These are phyloP conservation scores for Adansonia digitata DNA, from an alignment of 345 rosid species.

Conservation along the genomic window DNA sequence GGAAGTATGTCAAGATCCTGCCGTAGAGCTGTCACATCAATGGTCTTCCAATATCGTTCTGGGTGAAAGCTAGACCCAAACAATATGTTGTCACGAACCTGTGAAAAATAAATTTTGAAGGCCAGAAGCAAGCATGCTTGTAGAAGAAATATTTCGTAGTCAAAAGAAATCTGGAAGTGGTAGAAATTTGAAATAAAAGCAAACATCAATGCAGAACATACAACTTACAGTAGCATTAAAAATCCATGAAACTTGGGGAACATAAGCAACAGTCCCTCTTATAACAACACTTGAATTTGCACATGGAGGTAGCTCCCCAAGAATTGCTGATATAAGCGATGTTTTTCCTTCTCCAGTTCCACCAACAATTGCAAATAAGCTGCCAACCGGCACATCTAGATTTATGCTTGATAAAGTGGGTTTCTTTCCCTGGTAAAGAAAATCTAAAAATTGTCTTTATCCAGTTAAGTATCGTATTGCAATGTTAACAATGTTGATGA, in stretches of 20 bases:
- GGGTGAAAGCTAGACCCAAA: constrained; percentile 70
- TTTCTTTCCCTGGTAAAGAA: constrained; percentile 45
- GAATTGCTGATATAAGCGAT: constrained; percentile 85
- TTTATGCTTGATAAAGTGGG: constrained; percentile 66
- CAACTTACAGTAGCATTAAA: constrained; percentile 88
- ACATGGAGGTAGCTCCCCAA: constrained; percentile 71
- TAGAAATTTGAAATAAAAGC: neutral
- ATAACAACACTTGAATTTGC: constrained; percentile 51
- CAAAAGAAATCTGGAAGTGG: constrained; percentile 1
- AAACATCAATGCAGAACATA: neutral
- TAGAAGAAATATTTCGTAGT: neutral
- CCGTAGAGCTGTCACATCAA: constrained; percentile 69
- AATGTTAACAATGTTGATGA: neutral
- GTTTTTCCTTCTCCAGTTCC: constrained; percentile 98
- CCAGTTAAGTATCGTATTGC: neutral
- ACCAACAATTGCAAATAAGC: constrained; percentile 85
- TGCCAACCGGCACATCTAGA: constrained; percentile 69
- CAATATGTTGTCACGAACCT: constrained; percentile 87
- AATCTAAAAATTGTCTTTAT: neutral
- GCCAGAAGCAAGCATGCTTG: neutral
- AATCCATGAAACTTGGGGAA: constrained; percentile 97
- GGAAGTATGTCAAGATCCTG: constrained; percentile 84
- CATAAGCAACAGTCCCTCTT: constrained; percentile 89
- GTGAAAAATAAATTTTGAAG: constrained; percentile 14
- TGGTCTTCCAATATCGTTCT: constrained; percentile 62